Percentiles rank a stretch among this genome's conserved stretches.
Conservation (phyloP, 805 yeast species). For the Candida adriatica region DNA sequence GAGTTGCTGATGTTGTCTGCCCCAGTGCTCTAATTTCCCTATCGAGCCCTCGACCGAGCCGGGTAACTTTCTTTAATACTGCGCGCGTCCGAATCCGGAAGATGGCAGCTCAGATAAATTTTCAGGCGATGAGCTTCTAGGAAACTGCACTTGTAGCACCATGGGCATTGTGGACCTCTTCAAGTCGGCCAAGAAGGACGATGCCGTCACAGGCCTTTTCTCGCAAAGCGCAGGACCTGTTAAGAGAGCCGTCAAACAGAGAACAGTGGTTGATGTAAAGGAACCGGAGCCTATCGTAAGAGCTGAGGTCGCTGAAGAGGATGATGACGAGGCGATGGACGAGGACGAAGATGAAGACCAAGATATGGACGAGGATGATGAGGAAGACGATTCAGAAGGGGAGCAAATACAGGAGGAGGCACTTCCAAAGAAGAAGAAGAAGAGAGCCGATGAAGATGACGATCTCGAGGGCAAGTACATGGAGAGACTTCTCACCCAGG, state of each 20-base stretch:
- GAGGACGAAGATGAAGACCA: slow-evolving; percentile 15
- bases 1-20: no score
- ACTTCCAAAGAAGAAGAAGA: slow-evolving; percentile 10
- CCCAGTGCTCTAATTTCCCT: no score
- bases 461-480: slow-evolving; percentile 92
- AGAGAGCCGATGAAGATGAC: slow-evolving; percentile 27
- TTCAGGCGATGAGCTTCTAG: no score
- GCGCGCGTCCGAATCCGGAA: no score
- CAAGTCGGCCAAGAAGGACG: slow-evolving; percentile 25
- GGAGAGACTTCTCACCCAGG: slow-evolving; percentile 87
- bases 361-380: slow-evolving; percentile 17
- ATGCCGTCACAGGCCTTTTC: slow-evolving; percentile 28
- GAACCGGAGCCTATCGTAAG: slow-evolving; percentile 4
- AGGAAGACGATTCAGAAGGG: slow-evolving; percentile 18
- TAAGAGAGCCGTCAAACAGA: slow-evolving; percentile 27
- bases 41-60: no score
- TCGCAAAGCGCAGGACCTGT: slow-evolving; percentile 43
- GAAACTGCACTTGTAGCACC: no score
- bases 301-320: slow-evolving; percentile 9
- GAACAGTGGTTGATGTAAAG: slow-evolving; percentile 27
- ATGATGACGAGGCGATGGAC: slow-evolving; percentile 16
- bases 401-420: slow-evolving; percentile 20
- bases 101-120: no score
- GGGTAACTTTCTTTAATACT: no score
- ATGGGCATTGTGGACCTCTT: slow-evolving; percentile 30